These are phyloP conservation scores for Ogataea hybrid DNA, from an alignment of 1,139 yeast species.

Conservation along the genomic window DNA sequence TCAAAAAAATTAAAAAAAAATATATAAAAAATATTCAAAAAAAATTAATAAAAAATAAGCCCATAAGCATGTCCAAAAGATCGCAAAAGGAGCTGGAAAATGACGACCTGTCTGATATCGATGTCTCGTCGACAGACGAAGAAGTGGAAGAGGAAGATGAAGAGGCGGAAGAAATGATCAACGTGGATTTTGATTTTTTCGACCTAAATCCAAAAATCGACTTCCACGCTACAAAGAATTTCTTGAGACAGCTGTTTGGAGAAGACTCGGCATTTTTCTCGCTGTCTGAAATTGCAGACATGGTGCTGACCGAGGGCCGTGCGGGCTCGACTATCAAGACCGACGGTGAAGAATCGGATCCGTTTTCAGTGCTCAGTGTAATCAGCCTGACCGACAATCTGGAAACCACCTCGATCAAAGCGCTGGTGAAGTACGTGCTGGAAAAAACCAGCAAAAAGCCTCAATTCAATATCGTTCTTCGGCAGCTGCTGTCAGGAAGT, in stretches of 20 bases:
- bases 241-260: slow-evolving; percentile 83
- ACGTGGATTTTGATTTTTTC: slow-evolving; percentile 93
- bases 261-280: slow-evolving; percentile 74
- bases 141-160: slow-evolving; percentile 37
- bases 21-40: background rate
- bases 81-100: slow-evolving; percentile 44
- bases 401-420: slow-evolving; percentile 46
- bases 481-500: slow-evolving; percentile 48
- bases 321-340: slow-evolving; percentile 90
- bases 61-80: slow-evolving; percentile 48
- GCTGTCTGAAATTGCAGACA: slow-evolving; percentile 74
- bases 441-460: slow-evolving; percentile 53
- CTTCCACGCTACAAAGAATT: slow-evolving; percentile 86
- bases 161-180: slow-evolving; percentile 61
- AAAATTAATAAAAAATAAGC: background rate
- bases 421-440: slow-evolving; percentile 52
- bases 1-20: slow-evolving; percentile 1
- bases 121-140: slow-evolving; percentile 60
- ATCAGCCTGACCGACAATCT: slow-evolving; percentile 51
- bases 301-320: slow-evolving; percentile 66
- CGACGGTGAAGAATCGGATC: slow-evolving; percentile 92
- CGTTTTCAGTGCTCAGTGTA: slow-evolving; percentile 82
- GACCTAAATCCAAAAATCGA: slow-evolving; percentile 84
- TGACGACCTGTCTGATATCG: slow-evolving; percentile 58
- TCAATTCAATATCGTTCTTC: slow-evolving; percentile 63